Base-by-base conservation (phyloP, 176 grass and related monocot species). In the Bromus sterilis region DNA sequence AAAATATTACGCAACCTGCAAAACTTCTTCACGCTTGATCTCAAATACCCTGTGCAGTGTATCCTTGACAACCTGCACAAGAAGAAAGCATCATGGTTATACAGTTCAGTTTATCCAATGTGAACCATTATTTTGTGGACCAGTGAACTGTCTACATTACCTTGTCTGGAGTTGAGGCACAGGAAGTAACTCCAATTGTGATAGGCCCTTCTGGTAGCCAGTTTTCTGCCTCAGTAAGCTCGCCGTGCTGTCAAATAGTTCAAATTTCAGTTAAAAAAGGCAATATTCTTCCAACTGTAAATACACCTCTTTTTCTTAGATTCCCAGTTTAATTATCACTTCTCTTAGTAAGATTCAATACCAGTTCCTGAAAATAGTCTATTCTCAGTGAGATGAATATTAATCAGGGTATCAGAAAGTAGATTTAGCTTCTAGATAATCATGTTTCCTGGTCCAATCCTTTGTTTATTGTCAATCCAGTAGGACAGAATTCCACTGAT, bases 161-260 rank as follows among this genome's bases (percentile, higher is more conserved):
- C 97, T 99, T 99, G 61, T 99, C 91, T 0, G 97, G 97, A 77
- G 97, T 99, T 11, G 97, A 99, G 43, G 97, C 97, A 78, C 97
- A 93, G 2, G 97, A 91, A 68, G 97, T 99, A 75, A 93, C 76
- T 28, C 97, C 97, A 69, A 99, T 89, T 74, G 82, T 93, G 78
- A 99, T 78, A 48, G 85, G 89, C 42, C 97, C 97, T 67, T 84
- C n/a, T 15, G 97, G 91, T 64, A 99, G 72, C 86, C 86, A 99
- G 82, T 96, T 99, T 60, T 93, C 89, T 77, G 89, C 90, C 87
- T 93, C 93, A 1, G 93, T 83, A 66, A 99, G 93, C 66, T 99
- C 97, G 9, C 97, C 97, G 57, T 99, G 91, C 93, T 99, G 87
- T 82, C 61, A 83, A 73, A 77, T 11, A 71, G 78, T 69, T 31